Evolutionary conservation across 176 grass and related monocot species (phyloP).

Genomic region (Lolium perenne): DNA sequence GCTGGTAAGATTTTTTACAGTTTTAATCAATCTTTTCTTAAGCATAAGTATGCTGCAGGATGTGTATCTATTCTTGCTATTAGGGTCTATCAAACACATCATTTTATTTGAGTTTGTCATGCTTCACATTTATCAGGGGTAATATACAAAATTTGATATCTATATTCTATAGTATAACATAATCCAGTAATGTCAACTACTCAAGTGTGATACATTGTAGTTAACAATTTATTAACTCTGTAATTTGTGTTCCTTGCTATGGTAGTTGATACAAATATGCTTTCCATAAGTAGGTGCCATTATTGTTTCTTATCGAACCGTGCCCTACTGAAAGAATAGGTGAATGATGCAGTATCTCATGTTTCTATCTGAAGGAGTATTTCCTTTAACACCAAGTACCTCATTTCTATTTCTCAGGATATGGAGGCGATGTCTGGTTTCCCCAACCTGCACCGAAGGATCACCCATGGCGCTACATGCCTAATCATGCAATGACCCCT

Average conservation of each 20-base stretch:
- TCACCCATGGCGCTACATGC: slow-evolving; percentile 86
- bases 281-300: background rate
- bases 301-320: background rate
- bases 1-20: slow-evolving; percentile 50
- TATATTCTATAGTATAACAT: background rate
- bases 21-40: slow-evolving; percentile 15
- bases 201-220: background rate
- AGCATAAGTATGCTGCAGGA: background rate
- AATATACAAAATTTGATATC: background rate
- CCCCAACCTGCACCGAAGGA: slow-evolving; percentile 85
- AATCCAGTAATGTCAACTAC: background rate
- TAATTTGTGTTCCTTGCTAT: background rate
- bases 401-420: slow-evolving; percentile 53
- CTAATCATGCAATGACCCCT: slow-evolving; percentile 95
- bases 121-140: background rate
- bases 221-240: background rate
- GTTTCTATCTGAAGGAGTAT: background rate
- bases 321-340: background rate
- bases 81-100: background rate
- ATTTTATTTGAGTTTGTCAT: slow-evolving; percentile 17
- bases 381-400: background rate
- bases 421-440: slow-evolving; percentile 89
- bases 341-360: background rate
- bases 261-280: background rate
- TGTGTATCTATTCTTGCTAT: background rate